A percentile compares a stretch with the other conserved stretches of the same genome.
These are phyloP conservation scores for Afroboletus lepidellus DNA, from an alignment of 1,284 basidiomycete species.

Conservation along the genomic window DNA sequence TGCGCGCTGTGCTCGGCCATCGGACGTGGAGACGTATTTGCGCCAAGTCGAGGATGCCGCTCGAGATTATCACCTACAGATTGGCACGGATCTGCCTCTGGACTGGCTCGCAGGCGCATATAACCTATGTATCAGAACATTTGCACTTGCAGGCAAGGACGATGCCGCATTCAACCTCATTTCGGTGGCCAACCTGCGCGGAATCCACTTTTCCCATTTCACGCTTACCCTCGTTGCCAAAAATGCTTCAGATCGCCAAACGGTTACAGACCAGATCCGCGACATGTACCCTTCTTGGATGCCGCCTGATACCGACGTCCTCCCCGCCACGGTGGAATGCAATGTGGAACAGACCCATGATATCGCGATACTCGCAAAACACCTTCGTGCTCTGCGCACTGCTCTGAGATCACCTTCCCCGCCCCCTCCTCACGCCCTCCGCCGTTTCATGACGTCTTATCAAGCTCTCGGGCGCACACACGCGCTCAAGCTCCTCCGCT, in stretches of 20 bases:
- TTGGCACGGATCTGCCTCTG: not conserved
- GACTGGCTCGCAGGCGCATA: constrained; percentile 17
- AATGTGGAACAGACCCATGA: constrained; percentile 5
- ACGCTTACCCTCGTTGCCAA: constrained; percentile 26
- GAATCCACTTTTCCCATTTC: constrained; percentile 21
- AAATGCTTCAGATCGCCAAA: constrained; percentile 16
- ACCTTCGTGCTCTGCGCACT: constrained; percentile 26
- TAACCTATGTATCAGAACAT: constrained; percentile 23
- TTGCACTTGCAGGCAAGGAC: constrained; percentile 19
- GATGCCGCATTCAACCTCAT: constrained; percentile 22
- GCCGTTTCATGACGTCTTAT: constrained; percentile 26
- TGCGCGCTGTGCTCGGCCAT: constrained; percentile 23
- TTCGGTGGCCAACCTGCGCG: constrained; percentile 18
- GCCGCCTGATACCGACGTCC: not conserved
- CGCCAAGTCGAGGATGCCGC: constrained; percentile 16
- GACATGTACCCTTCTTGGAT: constrained; percentile 16
- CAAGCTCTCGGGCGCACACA: constrained; percentile 24
- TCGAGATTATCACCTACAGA: constrained; percentile 9
- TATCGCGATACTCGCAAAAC: constrained; percentile 13
- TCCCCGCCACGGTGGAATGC: not conserved
- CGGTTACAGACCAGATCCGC: constrained; percentile 13
- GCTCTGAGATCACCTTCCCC: constrained; percentile 24
- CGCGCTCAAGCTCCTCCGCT: constrained; percentile 22
- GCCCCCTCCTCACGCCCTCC: constrained; percentile 21
- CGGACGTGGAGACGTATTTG: constrained; percentile 24